Evolutionary conservation across 306 rosid species (phyloP), one percentile per base, ranked within the genome.

Genomic region (Quercus robur): DNA sequence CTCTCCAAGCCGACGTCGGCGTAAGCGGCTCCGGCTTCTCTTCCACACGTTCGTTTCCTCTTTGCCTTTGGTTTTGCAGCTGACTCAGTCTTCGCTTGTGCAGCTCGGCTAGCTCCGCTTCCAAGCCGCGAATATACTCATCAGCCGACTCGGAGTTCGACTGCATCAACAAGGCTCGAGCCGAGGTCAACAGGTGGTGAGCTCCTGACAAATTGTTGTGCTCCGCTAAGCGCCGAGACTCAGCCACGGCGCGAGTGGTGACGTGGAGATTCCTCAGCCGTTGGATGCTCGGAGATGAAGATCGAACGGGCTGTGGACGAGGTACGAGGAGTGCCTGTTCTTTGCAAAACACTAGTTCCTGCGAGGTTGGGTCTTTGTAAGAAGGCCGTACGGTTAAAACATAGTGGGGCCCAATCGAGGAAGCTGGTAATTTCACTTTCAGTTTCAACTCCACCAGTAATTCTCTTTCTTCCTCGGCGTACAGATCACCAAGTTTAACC

Each of bases 1-100:
- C 94, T 77, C 98, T 75, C 99, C 99, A 96, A 87, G 99, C 98
- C 77, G 97, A 93, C 0, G 97, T 96, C 11, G 97, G 98, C 35
- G 99, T 96, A 0, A 93, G 93, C 61, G 93, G 92, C 90, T 93
- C 99, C 0, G 79, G 11, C 84, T 93, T 95, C 33, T 91, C 96
- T 5, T 90, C 94, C 0, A 35, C 20, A 1, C 89, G 78, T 52
- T 81, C 78, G 11, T 3, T 84, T 1, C 0, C 52, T 5, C 75
- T 82, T 23, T 13, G 87, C 4, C 87, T 80, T 28, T 75, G 97
- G 14, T 15, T 64, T 18, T 55, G 90, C 41, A 25, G 20, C 75
- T 73, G 91, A 1, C 74, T 75, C 81, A 81, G 89, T 31, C 87
- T 78, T n/a, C 89, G 91, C 66, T 92, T 82, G 41, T 85, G 84